Percentiles rank a stretch among this genome's conserved stretches.
phyloP scores from a whole-genome alignment of 2,329 filamentous ascomycete species.

The Penicillium janthinellum region DNA sequence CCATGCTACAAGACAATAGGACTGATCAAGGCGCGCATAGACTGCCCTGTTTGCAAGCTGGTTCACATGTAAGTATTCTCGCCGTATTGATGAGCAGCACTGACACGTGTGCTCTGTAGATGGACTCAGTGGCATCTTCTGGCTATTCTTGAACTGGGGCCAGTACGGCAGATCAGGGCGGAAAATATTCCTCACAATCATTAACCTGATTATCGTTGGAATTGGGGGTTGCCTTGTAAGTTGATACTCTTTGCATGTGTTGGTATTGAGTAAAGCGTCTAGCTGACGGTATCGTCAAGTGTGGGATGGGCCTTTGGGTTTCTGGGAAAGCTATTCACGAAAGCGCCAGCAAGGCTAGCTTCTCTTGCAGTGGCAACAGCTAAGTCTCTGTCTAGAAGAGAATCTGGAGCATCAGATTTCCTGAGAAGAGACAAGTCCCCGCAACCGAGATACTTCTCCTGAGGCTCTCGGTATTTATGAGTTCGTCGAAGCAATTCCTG shows the following conservation, averaged over 20 bases:
- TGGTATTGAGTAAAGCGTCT: no score
- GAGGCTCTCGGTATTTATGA: no score
- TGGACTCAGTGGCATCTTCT: conserved; percentile 33
- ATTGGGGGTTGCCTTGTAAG: not conserved
- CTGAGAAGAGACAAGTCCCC: no score
- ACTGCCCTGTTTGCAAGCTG: conserved; percentile 63
- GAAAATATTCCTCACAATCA: not conserved
- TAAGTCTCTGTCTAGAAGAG: not conserved
- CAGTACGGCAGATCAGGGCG: conserved; percentile 17
- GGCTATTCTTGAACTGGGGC: conserved; percentile 40
- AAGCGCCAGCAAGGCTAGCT: conserved; percentile 11
- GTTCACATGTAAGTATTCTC: conserved; percentile 54
- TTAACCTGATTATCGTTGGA: not conserved
- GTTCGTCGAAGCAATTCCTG: no score
- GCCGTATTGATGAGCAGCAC: not conserved
- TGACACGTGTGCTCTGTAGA: not conserved
- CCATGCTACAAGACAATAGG: not conserved
- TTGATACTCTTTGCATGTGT: not conserved
- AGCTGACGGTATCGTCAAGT: not conserved
- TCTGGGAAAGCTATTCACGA: conserved; percentile 23
- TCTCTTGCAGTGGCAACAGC: conserved; percentile 10
- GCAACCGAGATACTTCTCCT: no score
- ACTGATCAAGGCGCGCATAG: conserved; percentile 15
- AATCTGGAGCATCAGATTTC: not conserved
- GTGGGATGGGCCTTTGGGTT: conserved; percentile 23